These are phyloP conservation scores for Chrysosphaeria jannelii DNA, from an alignment of 2,329 filamentous ascomycete species.

Conservation along the genomic window DNA sequence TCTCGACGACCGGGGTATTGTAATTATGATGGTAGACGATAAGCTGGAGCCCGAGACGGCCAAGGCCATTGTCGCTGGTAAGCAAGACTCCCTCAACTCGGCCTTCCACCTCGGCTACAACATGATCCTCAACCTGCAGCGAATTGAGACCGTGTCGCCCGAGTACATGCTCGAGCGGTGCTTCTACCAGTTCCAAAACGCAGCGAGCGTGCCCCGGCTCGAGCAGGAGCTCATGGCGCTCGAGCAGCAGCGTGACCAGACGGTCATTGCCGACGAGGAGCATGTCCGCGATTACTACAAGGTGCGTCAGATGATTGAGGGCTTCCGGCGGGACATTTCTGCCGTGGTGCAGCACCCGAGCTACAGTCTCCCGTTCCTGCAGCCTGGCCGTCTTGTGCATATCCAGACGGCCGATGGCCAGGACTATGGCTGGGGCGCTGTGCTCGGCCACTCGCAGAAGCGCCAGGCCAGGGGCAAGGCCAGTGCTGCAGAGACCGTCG, in stretches of 20 bases:
- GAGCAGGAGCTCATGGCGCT: constrained; percentile 60
- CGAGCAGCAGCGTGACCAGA: constrained; percentile 40
- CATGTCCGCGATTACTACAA: constrained; percentile 89
- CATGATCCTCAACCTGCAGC: constrained; percentile 88
- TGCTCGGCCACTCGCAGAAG: constrained; percentile 42
- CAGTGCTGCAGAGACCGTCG: constrained; percentile 29
- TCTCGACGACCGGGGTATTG: constrained; percentile 88
- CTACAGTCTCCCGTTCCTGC: constrained; percentile 59
- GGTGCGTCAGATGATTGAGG: constrained; percentile 54
- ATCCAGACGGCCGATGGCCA: constrained; percentile 45
- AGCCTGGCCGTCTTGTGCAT: constrained; percentile 61
- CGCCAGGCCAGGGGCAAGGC: constrained; percentile 25
- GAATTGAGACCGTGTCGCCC: constrained; percentile 96
- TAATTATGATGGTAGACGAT: constrained; percentile 98
- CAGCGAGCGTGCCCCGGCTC: constrained; percentile 51
- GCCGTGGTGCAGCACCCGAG: constrained; percentile 76
- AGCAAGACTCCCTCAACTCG: constrained; percentile 91
- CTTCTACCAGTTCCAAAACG: constrained; percentile 96
- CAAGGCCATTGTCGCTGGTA: constrained; percentile 80
- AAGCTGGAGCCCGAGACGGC: constrained; percentile 87
- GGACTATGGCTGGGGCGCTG: constrained; percentile 86
- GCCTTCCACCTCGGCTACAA: constrained; percentile 97
- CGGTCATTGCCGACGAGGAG: constrained; percentile 58
- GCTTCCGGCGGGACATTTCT: constrained; percentile 68
- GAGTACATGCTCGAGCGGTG: constrained; percentile 98